Evolutionary conservation across 2,329 filamentous ascomycete genomes (phyloP), one percentile per base, ranked within the genome.

Genomic region (Xylaria sp.): DNA sequence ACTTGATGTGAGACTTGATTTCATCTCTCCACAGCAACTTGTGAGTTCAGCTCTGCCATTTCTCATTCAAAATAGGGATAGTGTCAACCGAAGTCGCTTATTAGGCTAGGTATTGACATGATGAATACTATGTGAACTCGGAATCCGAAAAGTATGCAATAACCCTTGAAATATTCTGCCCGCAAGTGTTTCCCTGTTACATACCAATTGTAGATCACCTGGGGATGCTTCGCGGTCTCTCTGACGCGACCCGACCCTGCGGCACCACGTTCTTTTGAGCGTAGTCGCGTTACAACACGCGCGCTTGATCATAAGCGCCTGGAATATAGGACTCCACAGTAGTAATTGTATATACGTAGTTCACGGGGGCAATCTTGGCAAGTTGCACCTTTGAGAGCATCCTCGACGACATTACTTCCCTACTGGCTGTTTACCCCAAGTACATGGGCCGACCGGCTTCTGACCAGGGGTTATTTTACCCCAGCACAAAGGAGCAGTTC

Each of bases 311-410:
- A 46, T n/a, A 46, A n/a, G 41, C 41, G 41, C 41, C 15, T n/a
- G 7, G 3, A 46, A 2, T n/a, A 46, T 18, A 7, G 15, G 41
- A 46, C 41, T 46, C 41, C 41, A 46, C 41, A 46, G 41, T 44
- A 46, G 5, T n/a, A 18, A 5, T 46, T 13, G 1, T 5, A 44
- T 13, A 44, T 44, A 18, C 39, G 3, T n/a, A 46, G 13, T n/a
- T 46, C 41, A 18, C 41, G 4, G 41, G 5, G 39, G 44, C 7
- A 4, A 18, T 44, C 55, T 58, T 58, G 65, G 65, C 65, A 44
- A 44, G 65, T 67, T 67, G 65, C 65, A 67, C 52, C 63, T 63
- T 20, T 58, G 65, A 58, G 52, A 62, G 51, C 41, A 67, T 61
- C 51, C 31, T 51, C 15, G 65, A 51, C 20, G 44, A 63, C 57